Conservation (phyloP, 2,329 filamentous ascomycete genomes). For the Neopestalotiopsis rosae region DNA sequence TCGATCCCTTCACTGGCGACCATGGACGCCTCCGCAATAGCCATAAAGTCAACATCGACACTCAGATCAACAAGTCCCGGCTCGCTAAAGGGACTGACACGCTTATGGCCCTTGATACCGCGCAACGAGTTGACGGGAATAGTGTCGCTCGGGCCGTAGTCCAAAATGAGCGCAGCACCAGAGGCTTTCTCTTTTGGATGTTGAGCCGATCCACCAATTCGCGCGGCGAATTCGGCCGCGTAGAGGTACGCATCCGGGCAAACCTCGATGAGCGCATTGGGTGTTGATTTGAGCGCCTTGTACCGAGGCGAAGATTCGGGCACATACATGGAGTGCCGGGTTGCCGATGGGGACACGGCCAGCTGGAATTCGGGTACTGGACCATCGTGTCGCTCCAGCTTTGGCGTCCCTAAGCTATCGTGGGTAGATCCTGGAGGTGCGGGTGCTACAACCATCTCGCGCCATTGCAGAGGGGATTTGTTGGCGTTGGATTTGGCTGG, state of each 20-base stretch:
- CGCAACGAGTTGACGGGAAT: constrained; percentile 90
- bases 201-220: constrained; percentile 74
- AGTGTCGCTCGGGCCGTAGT: constrained; percentile 82
- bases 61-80: constrained; percentile 88
- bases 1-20: constrained; percentile 80
- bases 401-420: constrained; percentile 58
- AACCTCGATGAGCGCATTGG: constrained; percentile 81
- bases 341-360: constrained; percentile 74
- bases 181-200: constrained; percentile 66
- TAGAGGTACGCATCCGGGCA: constrained; percentile 87
- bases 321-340: constrained; percentile 83
- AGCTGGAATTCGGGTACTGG: constrained; percentile 84
- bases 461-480: constrained; percentile 66
- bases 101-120: constrained; percentile 79
- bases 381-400: constrained; percentile 52
- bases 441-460: constrained; percentile 79
- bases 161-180: constrained; percentile 91
- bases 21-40: constrained; percentile 81
- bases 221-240: constrained; percentile 78
- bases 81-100: constrained; percentile 78
- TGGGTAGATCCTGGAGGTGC: constrained; percentile 62
- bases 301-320: constrained; percentile 84
- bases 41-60: constrained; percentile 92
- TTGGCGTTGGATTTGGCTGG: constrained; percentile 49
- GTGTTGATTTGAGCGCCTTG: constrained; percentile 69